Conservation (phyloP, 2,329 filamentous ascomycete species). For the Botryotinia convoluta region DNA sequence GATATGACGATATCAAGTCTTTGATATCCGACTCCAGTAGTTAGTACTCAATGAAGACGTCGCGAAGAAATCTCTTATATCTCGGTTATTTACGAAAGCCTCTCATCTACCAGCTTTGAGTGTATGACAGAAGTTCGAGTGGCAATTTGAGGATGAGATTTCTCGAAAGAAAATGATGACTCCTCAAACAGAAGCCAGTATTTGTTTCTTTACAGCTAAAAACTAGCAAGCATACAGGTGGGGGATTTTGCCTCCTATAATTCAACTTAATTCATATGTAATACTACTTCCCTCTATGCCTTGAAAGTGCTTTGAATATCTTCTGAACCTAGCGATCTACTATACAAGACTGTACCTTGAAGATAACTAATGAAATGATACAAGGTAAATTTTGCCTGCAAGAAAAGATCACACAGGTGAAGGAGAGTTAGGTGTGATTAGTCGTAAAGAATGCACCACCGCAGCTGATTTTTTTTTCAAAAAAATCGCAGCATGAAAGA, state of each 20-base stretch:
- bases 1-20: neutral
- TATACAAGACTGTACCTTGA: neutral
- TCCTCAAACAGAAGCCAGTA: neutral
- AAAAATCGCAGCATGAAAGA: neutral
- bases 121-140: neutral
- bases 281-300: neutral
- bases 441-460: fast-evolving
- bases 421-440: neutral
- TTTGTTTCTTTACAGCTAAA: neutral
- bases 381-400: neutral
- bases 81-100: neutral
- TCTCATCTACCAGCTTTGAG: no score
- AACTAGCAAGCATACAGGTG: neutral
- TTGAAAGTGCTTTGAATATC: neutral
- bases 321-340: neutral
- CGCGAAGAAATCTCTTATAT: no score
- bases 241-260: neutral
- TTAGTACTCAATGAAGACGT: neutral
- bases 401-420: neutral
- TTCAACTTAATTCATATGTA: neutral
- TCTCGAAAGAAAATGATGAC: neutral
- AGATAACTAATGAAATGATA: fast-evolving
- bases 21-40: neutral
- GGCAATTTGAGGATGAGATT: neutral
- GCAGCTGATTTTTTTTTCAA: neutral